phyloP scores from a whole-genome alignment of 306 rosid species.

The Alnus glutinosa region DNA sequence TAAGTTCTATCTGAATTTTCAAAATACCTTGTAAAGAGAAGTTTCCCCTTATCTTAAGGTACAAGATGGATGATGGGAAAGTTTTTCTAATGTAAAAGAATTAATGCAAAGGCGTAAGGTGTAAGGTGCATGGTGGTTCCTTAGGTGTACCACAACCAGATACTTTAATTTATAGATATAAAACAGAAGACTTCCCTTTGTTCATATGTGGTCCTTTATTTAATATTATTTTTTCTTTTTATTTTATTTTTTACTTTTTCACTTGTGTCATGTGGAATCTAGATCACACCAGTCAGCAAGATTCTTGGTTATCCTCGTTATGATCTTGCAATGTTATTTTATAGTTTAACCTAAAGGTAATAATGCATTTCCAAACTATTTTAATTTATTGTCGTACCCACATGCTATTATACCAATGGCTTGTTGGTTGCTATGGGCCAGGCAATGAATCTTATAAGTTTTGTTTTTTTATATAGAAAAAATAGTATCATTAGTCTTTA shows the following conservation, averaged over 20 bases:
- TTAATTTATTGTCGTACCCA: background rate
- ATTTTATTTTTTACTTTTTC: no score
- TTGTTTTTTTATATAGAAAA: no score
- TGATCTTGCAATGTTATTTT: background rate
- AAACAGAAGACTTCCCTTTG: background rate
- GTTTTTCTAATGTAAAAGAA: background rate
- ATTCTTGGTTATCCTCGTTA: background rate
- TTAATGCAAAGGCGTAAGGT: background rate
- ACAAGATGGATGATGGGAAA: background rate
- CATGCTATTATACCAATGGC: background rate
- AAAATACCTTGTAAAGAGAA: background rate
- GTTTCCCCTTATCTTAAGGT: background rate
- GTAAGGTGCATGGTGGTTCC: background rate
- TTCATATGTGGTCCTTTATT: background rate
- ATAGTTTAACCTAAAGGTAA: background rate
- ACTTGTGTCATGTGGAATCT: background rate
- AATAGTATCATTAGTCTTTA: no score
- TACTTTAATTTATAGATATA: background rate
- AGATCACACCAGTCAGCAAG: background rate
- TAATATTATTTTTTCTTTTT: no score
- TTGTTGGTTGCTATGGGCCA: background rate
- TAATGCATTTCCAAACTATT: background rate
- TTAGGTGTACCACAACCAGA: constrained; percentile 1
- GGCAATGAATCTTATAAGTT: no score
- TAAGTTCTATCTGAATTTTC: background rate